Conservation (phyloP, 345 rosid species). For the Sonneratia alba region DNA sequence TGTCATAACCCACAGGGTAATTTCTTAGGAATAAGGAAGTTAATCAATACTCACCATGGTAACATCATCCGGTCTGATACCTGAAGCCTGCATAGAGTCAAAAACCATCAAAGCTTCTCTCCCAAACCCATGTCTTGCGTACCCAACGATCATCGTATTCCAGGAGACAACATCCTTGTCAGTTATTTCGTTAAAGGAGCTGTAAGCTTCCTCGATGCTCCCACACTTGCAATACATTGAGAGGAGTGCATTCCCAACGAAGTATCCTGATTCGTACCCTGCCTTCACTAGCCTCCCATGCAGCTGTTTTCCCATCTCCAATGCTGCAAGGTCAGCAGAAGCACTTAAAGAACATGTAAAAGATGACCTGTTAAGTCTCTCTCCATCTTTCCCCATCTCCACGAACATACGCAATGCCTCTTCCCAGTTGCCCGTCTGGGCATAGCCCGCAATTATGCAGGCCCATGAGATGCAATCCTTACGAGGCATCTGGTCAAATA, state of each 20-base stretch:
- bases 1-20: background rate
- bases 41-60: slow-evolving; percentile 10
- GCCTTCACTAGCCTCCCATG: slow-evolving; percentile 19
- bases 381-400: slow-evolving; percentile 16
- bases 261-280: slow-evolving; percentile 20
- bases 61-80: slow-evolving; percentile 23
- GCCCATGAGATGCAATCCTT: slow-evolving; percentile 28
- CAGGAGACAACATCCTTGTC: slow-evolving; percentile 23
- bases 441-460: slow-evolving; percentile 26
- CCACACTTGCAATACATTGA: slow-evolving; percentile 25
- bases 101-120: slow-evolving; percentile 17
- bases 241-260: slow-evolving; percentile 26
- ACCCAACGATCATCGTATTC: slow-evolving; percentile 28
- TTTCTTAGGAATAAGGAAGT: slow-evolving; percentile 2
- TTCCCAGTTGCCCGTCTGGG: slow-evolving; percentile 21
- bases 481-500: slow-evolving; percentile 22
- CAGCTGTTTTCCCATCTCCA: slow-evolving; percentile 23
- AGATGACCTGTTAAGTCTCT: slow-evolving; percentile 11
- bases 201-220: slow-evolving; percentile 23
- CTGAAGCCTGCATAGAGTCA: slow-evolving; percentile 14
- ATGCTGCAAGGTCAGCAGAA: slow-evolving; percentile 21
- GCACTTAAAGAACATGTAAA: slow-evolving; percentile 20
- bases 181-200: slow-evolving; percentile 16
- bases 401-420: slow-evolving; percentile 18
- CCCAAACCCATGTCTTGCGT: slow-evolving; percentile 24